Base-by-base conservation (phyloP, 257 asterid species). In the Primulina tabacum region DNA sequence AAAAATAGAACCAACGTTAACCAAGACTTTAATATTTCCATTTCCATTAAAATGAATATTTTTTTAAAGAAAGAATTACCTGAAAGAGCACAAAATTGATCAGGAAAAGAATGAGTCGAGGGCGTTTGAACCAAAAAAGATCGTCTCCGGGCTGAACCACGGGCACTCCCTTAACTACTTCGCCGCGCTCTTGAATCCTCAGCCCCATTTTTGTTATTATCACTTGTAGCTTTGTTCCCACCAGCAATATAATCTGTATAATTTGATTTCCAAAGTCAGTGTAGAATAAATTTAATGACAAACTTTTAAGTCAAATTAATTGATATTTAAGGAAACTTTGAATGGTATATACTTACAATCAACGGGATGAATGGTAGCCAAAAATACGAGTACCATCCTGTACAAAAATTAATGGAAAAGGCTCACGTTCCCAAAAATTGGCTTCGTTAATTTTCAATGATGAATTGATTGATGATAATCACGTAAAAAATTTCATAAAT, bases 281-380 rank as follows among this genome's bases (percentile, higher is more conserved):
- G 35, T 1, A 59, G 6, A 9, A 53, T 10, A 40, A 40, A 47
- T 47, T 14, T 47, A 12, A 33, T 43, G 26, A 24, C 26, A 24
- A 24, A 1, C 1, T 24, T 24, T 24, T 24, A 24, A 24, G 26
- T 24, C 26, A 24, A 24, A 24, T 24, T 24, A 24, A 24, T 24
- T 24, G 26, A 24, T 24, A 24, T 24, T 24, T 24, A 24, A 24
- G 26, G 26, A 1, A 2, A 20, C 5, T 9, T 6, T 26, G 7
- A 21, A 35, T 37, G 26, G 37, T 29, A 0, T 68, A 10, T 20
- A 82, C 98, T 87, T 73, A 93, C 96, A 37, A 90, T 37, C 57
- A 93, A 70, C 4, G 98, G 98, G 71, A 87, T 79, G 57, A 93
- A 89, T 21, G 98, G 98, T 17, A 90, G 86, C 98, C 98, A 92